Base-by-base conservation (phyloP, 2,329 filamentous ascomycete species). In the Ascocoryne sarcoides region DNA sequence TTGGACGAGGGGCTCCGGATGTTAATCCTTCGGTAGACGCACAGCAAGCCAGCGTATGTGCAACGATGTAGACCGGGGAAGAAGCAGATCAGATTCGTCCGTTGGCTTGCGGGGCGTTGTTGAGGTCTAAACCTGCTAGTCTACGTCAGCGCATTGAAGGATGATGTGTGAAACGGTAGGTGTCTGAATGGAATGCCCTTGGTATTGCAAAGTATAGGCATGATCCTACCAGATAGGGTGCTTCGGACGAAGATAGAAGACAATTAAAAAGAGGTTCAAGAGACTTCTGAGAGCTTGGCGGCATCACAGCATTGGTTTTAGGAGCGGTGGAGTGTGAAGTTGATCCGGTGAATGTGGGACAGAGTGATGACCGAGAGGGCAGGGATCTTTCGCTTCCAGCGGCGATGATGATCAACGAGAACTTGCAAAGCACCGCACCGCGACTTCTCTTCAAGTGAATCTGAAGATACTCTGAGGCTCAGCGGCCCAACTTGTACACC, bases 121-220 rank as follows among this genome's bases (percentile, higher is more conserved):
- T 52, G 28, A 39, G 48, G 49, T 50, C 47, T 55, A 47, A 44
- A 47, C 42, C 46, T 45, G 48, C 49, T 56, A 54, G 52, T 54
- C 51, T 54, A 57, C 54, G 55, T 57, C 53, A 58, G 55, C 50
- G 49, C 49, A 54, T 50, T 43, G 44, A 45, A 45, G 28, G 32
- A 38, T 32, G 37, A 51, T 42, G 50, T 46, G 42, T 51, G 45
- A 51, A 50, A 50, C 44, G 37, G 45, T 38, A 40, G 35, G 37
- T 43, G 47, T 47, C 32, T 35, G 32, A 12, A 10, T 35, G 46
- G 44, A 44, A 46, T 45, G 32, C 30, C 30, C 5, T 12, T 31
- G 12, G 29, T 5, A 5, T 26, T 7, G 23, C 23, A 26, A 9
- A 5, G 15, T 4, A 35, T 5, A 20, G 47, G 44, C 38, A 35